Conservation (phyloP, 768 basidiomycete genomes). For the Collybiopsis confluens region DNA sequence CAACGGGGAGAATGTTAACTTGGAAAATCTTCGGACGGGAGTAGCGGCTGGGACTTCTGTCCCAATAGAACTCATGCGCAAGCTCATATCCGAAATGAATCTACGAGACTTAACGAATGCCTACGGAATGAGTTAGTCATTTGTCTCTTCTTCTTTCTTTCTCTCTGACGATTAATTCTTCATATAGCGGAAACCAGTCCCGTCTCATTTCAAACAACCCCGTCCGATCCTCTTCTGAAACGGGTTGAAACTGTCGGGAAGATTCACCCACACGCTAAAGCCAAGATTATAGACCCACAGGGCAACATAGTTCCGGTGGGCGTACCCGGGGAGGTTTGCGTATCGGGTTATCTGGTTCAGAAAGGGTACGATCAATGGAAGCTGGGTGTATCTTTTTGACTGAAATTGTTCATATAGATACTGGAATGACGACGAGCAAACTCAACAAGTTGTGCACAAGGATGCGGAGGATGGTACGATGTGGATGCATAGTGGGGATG, state of each 20-base stretch:
- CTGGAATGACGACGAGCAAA: constrained; percentile 73
- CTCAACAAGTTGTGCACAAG: constrained; percentile 49
- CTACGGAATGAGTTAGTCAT: constrained; percentile 79
- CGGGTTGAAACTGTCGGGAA: constrained; percentile 81
- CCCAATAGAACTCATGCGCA: constrained; percentile 77
- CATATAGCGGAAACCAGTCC: constrained; percentile 76
- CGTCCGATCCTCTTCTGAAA: constrained; percentile 63
- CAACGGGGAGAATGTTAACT: constrained; percentile 42
- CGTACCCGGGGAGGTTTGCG: constrained; percentile 69
- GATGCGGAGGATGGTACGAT: constrained; percentile 40
- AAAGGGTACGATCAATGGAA: constrained; percentile 50
- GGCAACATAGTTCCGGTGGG: constrained; percentile 67
- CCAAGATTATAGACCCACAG: constrained; percentile 58
- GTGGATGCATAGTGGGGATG: constrained; percentile 86
- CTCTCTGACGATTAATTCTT: background rate
- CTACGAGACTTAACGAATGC: constrained; percentile 69
- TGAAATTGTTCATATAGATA: constrained; percentile 42
- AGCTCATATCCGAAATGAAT: constrained; percentile 63
- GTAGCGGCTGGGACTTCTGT: constrained; percentile 79
- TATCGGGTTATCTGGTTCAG: constrained; percentile 75
- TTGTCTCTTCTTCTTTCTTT: background rate
- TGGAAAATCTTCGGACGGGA: constrained; percentile 61
- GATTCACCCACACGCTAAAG: constrained; percentile 72
- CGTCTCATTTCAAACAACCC: constrained; percentile 78
- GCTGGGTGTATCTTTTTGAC: background rate